These are phyloP conservation scores for Barnettozyma vustinii DNA, from an alignment of 805 yeast species.

Conservation along the genomic window DNA sequence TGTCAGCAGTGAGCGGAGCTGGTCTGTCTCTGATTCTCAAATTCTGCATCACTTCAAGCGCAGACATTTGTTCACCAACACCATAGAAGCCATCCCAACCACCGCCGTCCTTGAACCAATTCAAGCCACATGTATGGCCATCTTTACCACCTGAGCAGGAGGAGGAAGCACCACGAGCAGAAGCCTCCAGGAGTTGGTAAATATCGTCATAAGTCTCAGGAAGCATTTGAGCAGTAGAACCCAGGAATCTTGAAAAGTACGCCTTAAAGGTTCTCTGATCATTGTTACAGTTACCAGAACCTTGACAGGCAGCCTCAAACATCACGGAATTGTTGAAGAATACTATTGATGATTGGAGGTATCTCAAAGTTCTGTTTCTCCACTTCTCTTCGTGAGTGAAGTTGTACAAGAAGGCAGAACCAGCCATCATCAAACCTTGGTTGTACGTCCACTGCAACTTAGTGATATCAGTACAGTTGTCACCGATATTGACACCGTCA, in stretches of 20 bases:
- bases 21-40: constrained; percentile 32
- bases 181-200: constrained; percentile 39
- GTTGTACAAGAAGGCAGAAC: constrained; percentile 64
- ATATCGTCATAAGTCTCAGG: constrained; percentile 48
- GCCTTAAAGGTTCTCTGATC: constrained; percentile 78
- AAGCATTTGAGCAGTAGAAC: constrained; percentile 54
- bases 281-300: constrained; percentile 49
- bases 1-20: constrained; percentile 52
- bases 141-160: constrained; percentile 80
- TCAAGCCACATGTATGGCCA: constrained; percentile 74
- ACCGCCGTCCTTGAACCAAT: constrained; percentile 47
- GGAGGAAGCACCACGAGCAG: constrained; percentile 67
- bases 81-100: constrained; percentile 70
- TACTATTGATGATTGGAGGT: constrained; percentile 45
- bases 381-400: constrained; percentile 53
- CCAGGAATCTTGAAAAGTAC: constrained; percentile 59
- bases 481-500: constrained; percentile 51
- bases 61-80: constrained; percentile 80
- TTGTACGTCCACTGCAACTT: constrained; percentile 69
- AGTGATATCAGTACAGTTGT: constrained; percentile 48
- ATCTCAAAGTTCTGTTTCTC: constrained; percentile 46
- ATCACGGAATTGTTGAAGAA: constrained; percentile 53
- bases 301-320: constrained; percentile 73
- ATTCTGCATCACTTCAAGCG: constrained; percentile 52
- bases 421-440: constrained; percentile 63